Evolutionary conservation across 2,329 filamentous ascomycete species (phyloP).

Genomic region (Paraconiothyrium brasiliense): DNA sequence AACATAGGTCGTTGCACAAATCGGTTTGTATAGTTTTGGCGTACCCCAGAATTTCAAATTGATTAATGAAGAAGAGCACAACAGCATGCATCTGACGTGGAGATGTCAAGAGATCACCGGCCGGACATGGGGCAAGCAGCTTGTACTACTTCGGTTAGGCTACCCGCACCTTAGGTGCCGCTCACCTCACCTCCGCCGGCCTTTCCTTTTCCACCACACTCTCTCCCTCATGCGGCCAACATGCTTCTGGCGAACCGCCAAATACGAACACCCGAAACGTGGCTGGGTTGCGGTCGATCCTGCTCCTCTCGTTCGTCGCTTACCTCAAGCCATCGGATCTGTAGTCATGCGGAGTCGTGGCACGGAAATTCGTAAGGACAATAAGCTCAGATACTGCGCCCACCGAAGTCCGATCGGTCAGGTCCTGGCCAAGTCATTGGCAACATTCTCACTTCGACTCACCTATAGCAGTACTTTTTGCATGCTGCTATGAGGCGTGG

Average conservation of each 20-base stretch:
- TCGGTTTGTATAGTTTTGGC: no score
- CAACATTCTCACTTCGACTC: not conserved
- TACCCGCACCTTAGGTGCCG: conserved; percentile 1
- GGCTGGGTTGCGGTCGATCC: not conserved
- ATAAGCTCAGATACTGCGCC: conserved; percentile 11
- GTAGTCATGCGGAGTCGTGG: conserved; percentile 5
- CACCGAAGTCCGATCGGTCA: conserved; percentile 9
- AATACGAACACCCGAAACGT: conserved; percentile 13
- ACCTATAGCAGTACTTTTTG: not conserved
- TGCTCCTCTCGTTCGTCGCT: conserved; percentile 14
- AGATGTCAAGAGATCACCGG: not conserved
- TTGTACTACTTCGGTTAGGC: conserved; percentile 14
- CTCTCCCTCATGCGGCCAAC: not conserved
- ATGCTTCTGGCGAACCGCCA: not conserved
- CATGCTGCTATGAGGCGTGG: not conserved
- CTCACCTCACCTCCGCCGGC: conserved; percentile 15
- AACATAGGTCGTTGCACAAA: no score
- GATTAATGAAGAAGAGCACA: not conserved
- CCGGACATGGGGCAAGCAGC: conserved; percentile 10
- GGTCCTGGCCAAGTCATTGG: conserved; percentile 10
- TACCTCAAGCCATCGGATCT: conserved; percentile 8
- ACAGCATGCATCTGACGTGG: conserved; percentile 8
- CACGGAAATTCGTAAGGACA: conserved; percentile 15
- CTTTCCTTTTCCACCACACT: conserved; percentile 8
- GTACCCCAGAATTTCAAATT: not conserved